Evolutionary conservation across 768 basidiomycete genomes (phyloP).

Genomic region (Kwoniella dejecticola): DNA sequence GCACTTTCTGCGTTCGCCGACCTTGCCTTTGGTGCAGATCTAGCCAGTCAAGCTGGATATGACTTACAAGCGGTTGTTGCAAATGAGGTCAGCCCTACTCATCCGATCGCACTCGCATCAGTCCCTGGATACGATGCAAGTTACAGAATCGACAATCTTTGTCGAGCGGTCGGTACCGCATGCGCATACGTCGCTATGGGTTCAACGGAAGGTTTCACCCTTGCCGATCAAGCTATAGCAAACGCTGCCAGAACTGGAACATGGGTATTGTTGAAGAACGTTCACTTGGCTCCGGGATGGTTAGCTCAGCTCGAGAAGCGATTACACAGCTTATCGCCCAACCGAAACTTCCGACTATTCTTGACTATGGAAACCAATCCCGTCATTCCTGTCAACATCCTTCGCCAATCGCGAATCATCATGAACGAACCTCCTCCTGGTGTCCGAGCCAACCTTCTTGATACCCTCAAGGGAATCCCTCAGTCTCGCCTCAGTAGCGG

Average conservation of each 20-base stretch:
- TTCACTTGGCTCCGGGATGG: slow-evolving; percentile 94
- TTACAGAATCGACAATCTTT: slow-evolving; percentile 63
- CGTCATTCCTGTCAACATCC: slow-evolving; percentile 90
- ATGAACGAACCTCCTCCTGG: slow-evolving; percentile 99
- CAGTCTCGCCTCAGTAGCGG: slow-evolving; percentile 72
- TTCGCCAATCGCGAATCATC: slow-evolving; percentile 90
- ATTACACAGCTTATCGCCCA: slow-evolving; percentile 83
- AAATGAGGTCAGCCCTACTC: slow-evolving; percentile 75
- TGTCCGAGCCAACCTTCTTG: slow-evolving; percentile 91
- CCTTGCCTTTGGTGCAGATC: slow-evolving; percentile 74
- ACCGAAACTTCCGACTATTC: slow-evolving; percentile 92
- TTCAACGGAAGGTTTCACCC: slow-evolving; percentile 92
- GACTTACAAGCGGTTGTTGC: slow-evolving; percentile 76
- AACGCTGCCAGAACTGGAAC: slow-evolving; percentile 87
- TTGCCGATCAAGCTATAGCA: slow-evolving; percentile 95
- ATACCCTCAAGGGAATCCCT: slow-evolving; percentile 77
- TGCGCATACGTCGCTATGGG: slow-evolving; percentile 96
- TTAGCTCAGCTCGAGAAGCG: slow-evolving; percentile 95
- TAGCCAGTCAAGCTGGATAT: slow-evolving; percentile 72
- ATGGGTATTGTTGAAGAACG: slow-evolving; percentile 97
- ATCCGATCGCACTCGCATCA: slow-evolving; percentile 86
- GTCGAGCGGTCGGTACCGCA: slow-evolving; percentile 65
- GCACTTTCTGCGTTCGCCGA: slow-evolving; percentile 75
- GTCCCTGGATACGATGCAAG: slow-evolving; percentile 98
- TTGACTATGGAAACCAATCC: slow-evolving; percentile 97